Percentiles rank a stretch among this genome's conserved stretches.
Conservation (phyloP, 2,329 filamentous ascomycete genomes). For the Sodiomyces alkalinus region DNA sequence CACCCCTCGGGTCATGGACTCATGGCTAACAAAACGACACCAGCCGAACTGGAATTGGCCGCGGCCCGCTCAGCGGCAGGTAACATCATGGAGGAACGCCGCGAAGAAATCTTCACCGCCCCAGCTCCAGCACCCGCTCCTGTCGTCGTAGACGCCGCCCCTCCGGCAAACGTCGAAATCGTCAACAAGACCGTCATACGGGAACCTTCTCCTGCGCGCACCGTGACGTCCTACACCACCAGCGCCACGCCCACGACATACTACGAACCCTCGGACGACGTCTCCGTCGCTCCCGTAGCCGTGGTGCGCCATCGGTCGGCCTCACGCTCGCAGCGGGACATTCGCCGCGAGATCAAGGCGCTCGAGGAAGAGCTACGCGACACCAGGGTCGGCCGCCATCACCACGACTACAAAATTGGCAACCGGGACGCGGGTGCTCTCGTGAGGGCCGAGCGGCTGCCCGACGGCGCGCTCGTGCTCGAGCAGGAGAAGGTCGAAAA, state of each 20-base stretch:
- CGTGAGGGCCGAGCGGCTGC: constrained; percentile 39
- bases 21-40: no score
- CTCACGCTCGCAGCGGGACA: constrained; percentile 37
- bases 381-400: constrained; percentile 14
- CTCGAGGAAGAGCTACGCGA: constrained; percentile 46
- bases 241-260: constrained; percentile 15
- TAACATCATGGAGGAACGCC: constrained; percentile 32
- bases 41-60: constrained; percentile 28
- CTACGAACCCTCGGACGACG: constrained; percentile 13
- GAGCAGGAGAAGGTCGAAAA: constrained; percentile 45
- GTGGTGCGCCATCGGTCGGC: constrained; percentile 24
- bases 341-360: constrained; percentile 56
- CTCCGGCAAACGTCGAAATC: constrained; percentile 17
- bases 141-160: constrained; percentile 10
- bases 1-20: no score
- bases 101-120: constrained; percentile 23
- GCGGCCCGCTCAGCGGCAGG: constrained; percentile 30
- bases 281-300: constrained; percentile 24
- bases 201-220: constrained; percentile 31
- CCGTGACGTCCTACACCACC: constrained; percentile 14
- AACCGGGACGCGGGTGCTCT: constrained; percentile 34
- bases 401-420: no score
- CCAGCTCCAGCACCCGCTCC: background rate
- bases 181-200: constrained; percentile 30
- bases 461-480: constrained; percentile 47